Base-by-base conservation (phyloP, 108 stramenopile species). In the Cylindrotheca closterium region DNA sequence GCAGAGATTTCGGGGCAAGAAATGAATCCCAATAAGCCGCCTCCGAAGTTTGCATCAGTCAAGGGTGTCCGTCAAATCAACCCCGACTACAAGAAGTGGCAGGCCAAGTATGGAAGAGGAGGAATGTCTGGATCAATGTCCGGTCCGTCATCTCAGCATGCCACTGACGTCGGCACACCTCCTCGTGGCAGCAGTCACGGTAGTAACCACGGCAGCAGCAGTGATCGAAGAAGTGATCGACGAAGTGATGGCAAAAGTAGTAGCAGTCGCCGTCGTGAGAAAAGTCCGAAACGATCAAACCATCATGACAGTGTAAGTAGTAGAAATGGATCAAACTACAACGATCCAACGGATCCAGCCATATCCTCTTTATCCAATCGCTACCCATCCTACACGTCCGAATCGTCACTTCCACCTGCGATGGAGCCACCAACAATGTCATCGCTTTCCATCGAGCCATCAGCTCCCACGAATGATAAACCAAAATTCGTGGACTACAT, bases 401-500 rank as follows among this genome's bases (percentile, higher is more conserved):
- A 42, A 42, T 42, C 7, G 7, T 15, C 37, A 15, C 37, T 42
- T 42, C 37, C 61, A 1, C 48, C 24, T 0, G 56, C 28, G 15
- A 22, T 50, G 3, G 55, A 42, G 18, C 64, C 74, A 17, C 55
- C 67, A 17, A 47, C 21, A 21, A 23, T 55, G 27, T 28, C 60
- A 49, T 49, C 63, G 26, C 56, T 58, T 2, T n/a, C 30, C 3
- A 48, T 48, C 50, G 30, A 51, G 28, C 32, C 52, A 47, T 24
- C 68, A 0, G 37, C 30, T 24, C 2, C 2, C 21, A 21, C 33
- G 0, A 32, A 15, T 4, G 52, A 30, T 23, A 65, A 46, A 18
- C 83, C 88, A 18, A 65, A 58, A 1, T 89, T 89, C 73, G 78
- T 86, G 4, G 88, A 89, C 48, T 89, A 89, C 47, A 54, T 89